Evolutionary conservation across 805 yeast species (phyloP), one percentile per base, ranked within the genome.

Genomic region (Vanderwaltozyma verrucispora): DNA sequence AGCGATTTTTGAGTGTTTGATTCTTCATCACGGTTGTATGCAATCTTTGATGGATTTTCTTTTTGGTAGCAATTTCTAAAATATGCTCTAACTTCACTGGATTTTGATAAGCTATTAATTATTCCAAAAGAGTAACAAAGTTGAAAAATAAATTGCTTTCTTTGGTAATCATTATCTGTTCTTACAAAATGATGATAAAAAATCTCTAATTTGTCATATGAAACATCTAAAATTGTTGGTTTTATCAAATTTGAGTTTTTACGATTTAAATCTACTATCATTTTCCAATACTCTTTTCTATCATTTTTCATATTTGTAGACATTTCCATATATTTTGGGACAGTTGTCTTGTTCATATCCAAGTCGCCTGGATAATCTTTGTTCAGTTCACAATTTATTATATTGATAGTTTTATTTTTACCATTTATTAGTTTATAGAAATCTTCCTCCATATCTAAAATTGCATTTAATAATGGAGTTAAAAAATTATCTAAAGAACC

Each of bases 81-180:
- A 36, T 41, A 50, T 9, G 34, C 33, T 29, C 42, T 46, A 8
- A 48, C 38, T 8, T 49, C 53, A 3, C 42, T 39, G 14, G 49
- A 42, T 7, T 44, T 33, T 16, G 48, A 20, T 13, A 54, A 30
- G 18, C 39, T 42, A 21, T 42, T 40, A 13, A 51, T 23, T 10
- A 54, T 30, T 13, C 39, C 36, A 2, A 43, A 19, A 9, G 48
- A 43, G 28, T 54, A 44, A 19, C 40, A 43, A 10, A 56, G 13
- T 25, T 58, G 61, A 17, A 50, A 28, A 7, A 58, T 27, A 30
- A 58, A 46, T 38, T 51, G 54, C 37, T 58, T 58, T 36, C 63
- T 50, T 33, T 39, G 48, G 19, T 39, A 43, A 39, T 56, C 60
- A 23, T 48, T 49, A 19, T 48, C 49, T 9, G 33, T 26, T 14